Evolutionary conservation across 768 basidiomycete species (phyloP), one percentile per base, ranked within the genome.

Genomic region (Mycena vitilis): DNA sequence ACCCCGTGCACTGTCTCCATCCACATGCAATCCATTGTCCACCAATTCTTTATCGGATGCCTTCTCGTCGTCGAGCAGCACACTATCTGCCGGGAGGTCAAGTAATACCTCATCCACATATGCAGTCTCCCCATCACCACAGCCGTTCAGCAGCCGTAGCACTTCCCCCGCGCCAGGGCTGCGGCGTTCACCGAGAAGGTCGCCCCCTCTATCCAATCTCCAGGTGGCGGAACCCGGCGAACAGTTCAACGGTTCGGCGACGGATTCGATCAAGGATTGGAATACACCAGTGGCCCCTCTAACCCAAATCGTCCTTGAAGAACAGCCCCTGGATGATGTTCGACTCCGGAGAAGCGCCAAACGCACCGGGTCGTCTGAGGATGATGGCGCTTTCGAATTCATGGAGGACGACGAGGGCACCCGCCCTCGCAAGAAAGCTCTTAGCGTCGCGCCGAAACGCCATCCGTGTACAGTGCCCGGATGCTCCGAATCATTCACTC

Each of bases 401-500:
- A 8, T 25, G 49, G 40, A 51, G 38, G 60, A 67, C 51, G 69
- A 60, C 36, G 34, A n/a, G 20, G 66, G 68, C 23, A 8, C 48
- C 52, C 58, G 48, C 25, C 58, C 45, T 25, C 63, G 61, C 37
- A 66, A 69, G 48, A 60, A 45, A 22, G n/a, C 8, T 1, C 15
- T 15, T 30, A 45, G 23, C 8, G 38, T 30, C 23, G 61, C 55
- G 4, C 25, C 34, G 15, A 69, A 71, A 38, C 54, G 65, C 8
- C 44, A 66, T 61, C 66, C 56, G 5, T 76, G 76, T 64, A 71
- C 73, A 11, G 55, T 72, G 36, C 37, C 63, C 8, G 75, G 75
- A 68, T 78, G 77, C 69, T 66, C 55, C 18, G 69, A 72, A 44
- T 74, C 74, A 8, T 78, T 78, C 65, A 75, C 74, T 34, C 67